Conservation (phyloP, 306 rosid genomes). For the Trifolium fragiferum region DNA sequence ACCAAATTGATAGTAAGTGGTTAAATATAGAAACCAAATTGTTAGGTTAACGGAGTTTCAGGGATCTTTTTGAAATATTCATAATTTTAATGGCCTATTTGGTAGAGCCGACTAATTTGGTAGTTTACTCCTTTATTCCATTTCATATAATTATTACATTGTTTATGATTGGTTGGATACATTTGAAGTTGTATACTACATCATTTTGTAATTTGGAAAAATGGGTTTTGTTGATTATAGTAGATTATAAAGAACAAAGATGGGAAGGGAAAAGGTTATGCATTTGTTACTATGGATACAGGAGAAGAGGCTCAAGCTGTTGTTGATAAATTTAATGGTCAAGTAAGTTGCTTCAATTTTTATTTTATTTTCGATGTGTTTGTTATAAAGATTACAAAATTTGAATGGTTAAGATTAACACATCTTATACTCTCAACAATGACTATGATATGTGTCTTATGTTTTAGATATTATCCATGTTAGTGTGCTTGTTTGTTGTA, state of each 20-base stretch:
- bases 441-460: neutral
- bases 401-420: neutral
- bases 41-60: too few species aligned
- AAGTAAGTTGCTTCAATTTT: constrained; percentile 51
- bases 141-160: neutral
- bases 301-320: constrained; percentile 78
- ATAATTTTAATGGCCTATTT: too few species aligned
- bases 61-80: too few species aligned
- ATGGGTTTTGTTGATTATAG: constrained; percentile 41
- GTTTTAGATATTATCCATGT: neutral
- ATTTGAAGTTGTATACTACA: neutral
- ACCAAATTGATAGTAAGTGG: too few species aligned
- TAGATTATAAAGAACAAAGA: constrained; percentile 73
- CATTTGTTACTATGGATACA: constrained; percentile 82
- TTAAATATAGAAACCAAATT: too few species aligned
- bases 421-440: neutral
- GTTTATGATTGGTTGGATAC: neutral
- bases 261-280: constrained; percentile 75
- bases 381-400: neutral
- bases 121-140: neutral
- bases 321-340: constrained; percentile 61
- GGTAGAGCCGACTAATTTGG: too few species aligned
- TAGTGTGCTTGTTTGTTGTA: constrained; percentile 9
- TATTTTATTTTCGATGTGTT: too few species aligned
- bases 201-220: constrained; percentile 23